Base-by-base conservation (phyloP, 352 stramenopile genomes). In the Pythium rhizo-oryzae region DNA sequence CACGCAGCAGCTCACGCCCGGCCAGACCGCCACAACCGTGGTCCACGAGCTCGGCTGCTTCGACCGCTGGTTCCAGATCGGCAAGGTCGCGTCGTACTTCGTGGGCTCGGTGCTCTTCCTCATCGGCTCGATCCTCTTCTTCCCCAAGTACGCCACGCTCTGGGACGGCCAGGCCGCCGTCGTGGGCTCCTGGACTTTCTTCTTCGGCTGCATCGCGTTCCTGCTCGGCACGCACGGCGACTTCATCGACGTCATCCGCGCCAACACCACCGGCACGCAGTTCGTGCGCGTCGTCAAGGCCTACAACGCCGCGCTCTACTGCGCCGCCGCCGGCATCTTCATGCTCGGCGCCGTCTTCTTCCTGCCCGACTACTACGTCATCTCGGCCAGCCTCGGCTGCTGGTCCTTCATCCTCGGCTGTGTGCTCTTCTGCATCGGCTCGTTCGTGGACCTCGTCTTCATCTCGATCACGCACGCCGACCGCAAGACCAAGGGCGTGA, bases 341-440 rank as follows among this genome's bases (percentile, higher is more conserved):
- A 77, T 90, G 50, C 79, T 93, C 33, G 87, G 87, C 30, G 84
- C 82, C 62, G 67, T 94, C 49, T 94, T 90, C 76, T 94, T 94
- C 69, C 60, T 94, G 50, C 87, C 87, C 3, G 70, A 79, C 35
- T 91, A 80, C 75, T 94, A 94, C 65, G 69, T 75, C 28, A 89
- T 87, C 71, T 62, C 79, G 6, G 79, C 84, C 0, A 80, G 81
- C 53, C 75, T 92, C 59, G 87, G 87, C 21, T 92, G 84, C 78
- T 92, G 80, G 75, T 76, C 77, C 41, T 94, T 94, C 74, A 71
- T 94, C 53, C 60, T 91, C 53, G 87, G 87, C 52, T 85, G 79
- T 64, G 76, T 90, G 59, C 66, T 84, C 50, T 94, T 92, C 63
- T 89, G 78, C 65, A 19, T 81, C 55, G 79, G 72, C 13, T 77